These are phyloP conservation scores for Globisporangium takayamanum DNA, from an alignment of 352 stramenopile species.

Conservation along the genomic window DNA sequence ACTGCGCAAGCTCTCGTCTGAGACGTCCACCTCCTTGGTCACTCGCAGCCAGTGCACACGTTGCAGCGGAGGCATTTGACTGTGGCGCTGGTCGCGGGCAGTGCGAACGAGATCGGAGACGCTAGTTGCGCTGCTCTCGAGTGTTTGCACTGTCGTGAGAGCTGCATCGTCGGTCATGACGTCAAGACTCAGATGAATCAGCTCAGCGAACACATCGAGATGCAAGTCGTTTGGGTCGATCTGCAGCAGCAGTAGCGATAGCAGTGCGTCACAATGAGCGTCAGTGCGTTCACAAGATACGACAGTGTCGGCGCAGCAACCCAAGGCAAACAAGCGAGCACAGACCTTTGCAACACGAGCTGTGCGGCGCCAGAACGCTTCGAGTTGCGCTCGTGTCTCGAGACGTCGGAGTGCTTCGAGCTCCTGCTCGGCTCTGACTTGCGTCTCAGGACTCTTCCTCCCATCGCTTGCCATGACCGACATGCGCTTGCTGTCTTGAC, in stretches of 20 bases:
- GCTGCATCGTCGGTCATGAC: conserved; percentile 14
- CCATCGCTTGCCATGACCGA: neutral
- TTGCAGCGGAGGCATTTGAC: conserved; percentile 18
- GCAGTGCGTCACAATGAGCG: neutral
- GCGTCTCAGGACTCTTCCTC: conserved; percentile 10
- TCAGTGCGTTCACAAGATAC: neutral
- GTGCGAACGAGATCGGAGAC: conserved; percentile 20
- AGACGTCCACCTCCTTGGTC: conserved; percentile 23
- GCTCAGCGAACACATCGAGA: conserved; percentile 27
- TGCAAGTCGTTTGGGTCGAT: conserved; percentile 26
- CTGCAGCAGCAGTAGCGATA: conserved; percentile 1
- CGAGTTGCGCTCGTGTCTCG: conserved; percentile 8
- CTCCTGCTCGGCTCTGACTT: conserved; percentile 1
- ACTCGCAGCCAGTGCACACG: conserved; percentile 31
- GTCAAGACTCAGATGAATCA: conserved; percentile 34
- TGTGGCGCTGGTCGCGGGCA: conserved; percentile 15
- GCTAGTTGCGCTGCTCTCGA: conserved; percentile 14
- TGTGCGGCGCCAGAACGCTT: conserved; percentile 14
- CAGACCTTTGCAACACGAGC: conserved; percentile 9
- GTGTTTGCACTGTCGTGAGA: conserved; percentile 8
- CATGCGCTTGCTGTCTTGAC: conserved; percentile 3
- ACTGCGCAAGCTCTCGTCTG: conserved; percentile 13
- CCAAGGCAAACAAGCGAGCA: neutral
- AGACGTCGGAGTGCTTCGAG: conserved; percentile 1
- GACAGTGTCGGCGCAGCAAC: neutral